Evolutionary conservation across 2,329 filamentous ascomycete genomes (phyloP), one percentile per base, ranked within the genome.

Genomic region (Arthrinium phaeospermum): DNA sequence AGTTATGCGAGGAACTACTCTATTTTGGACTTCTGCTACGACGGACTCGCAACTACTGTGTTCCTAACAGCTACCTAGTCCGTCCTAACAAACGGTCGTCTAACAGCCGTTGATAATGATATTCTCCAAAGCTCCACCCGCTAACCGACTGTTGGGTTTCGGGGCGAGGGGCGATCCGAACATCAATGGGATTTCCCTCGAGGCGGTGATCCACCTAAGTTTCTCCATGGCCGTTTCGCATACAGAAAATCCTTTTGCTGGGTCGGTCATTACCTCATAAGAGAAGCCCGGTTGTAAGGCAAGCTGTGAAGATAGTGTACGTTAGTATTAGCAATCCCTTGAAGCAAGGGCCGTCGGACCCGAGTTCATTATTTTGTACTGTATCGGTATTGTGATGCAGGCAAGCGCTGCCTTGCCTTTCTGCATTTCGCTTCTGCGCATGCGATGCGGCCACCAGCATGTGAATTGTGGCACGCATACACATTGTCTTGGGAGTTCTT

Each of bases 141-240:
- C 46, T n/a, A n/a, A 49, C 46, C 46, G 19, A 49, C 46, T n/a
- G 46, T 37, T 37, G 53, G 7, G 30, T 61, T 61, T 37, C 53
- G 30, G 53, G 30, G 16, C 19, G 53, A 37, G 34, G 34, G 19
- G 57, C 34, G 57, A 64, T 41, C 57, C 57, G 57, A 64, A 64
- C 19, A 64, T 64, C n/a, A n/a, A n/a, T n/a, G 57, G 57, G 57
- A 64, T 64, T 64, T n/a, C 19, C 30, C 57, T 37, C 12, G n/a
- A 24, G 12, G 8, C 13, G 37, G 7, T n/a, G 22, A 37, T 13
- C 57, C 57, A 64, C 30, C 5, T 64, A 30, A 34, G 41, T 13
- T 41, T 41, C 57, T 64, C 57, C 57, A 64, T 64, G 19, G 6
- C 41, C 57, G 57, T 41, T 64, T 64, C 34, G 57, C 57, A 64